Evolutionary conservation across 345 rosid genomes (phyloP), one percentile per base, ranked within the genome.

Genomic region (Gossypium ekmanianum): DNA sequence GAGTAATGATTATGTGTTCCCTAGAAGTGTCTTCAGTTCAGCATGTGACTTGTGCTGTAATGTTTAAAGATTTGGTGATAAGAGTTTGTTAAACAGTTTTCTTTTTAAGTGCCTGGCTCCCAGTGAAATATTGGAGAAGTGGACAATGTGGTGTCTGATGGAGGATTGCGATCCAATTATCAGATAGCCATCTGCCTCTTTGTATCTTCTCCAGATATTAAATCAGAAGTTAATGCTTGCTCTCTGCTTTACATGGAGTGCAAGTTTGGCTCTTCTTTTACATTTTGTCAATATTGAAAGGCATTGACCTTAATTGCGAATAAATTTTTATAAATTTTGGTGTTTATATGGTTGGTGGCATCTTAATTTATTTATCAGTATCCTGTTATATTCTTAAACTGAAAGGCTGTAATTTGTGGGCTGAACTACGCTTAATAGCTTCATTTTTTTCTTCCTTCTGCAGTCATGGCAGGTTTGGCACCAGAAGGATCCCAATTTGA

Each of bases 401-500:
- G 1, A 59, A 56, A 9, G 13, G 39, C 44, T 48, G 12, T 34
- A 39, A 20, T 47, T 29, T 72, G 9, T 45, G 54, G 24, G 16
- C 27, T 24, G 39, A 47, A 45, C 7, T 58, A 13, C 26, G 22
- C 39, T 14, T 24, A 72, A 44, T 26, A 50, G 55, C 48, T 17
- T 59, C 0, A 24, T 22, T 45, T 27, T 34, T 24, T 61, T 45
- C 52, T 45, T 58, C 16, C 59, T 39, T 51, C 2, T 20, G 62
- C 50, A 92, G 94, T 76, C 83, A 92, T 92, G 97, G 97, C 94
- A 74, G 88, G 89, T 39, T 13, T 79, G 68, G 91, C 94, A 81
- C 79, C 89, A 3, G 94, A 94, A 82, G 92, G 94, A 75, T 84
- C 93, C 0, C 96, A 90, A 47, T 92, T 85, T 51, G 94, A 94